Base-by-base conservation (phyloP, 2,329 filamentous ascomycete species). In the Exophiala xenobiotica region DNA sequence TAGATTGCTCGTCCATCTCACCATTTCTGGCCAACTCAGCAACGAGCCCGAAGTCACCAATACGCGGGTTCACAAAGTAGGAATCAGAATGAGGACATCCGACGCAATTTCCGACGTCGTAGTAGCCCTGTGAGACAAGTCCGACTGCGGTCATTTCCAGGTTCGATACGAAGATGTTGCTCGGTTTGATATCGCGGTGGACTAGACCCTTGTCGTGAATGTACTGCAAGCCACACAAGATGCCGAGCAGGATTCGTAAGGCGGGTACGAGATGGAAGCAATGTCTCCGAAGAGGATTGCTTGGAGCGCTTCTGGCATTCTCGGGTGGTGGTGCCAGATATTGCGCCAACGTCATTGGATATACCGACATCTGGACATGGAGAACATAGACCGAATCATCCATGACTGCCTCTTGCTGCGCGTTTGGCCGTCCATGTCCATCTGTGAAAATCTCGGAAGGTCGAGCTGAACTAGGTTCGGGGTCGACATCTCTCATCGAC, bases 1-100 rank as follows among this genome's bases (percentile, higher is more conserved):
- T 41, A 4, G 20, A 26, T 14, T 18, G 19, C 3, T 22, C 14
- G 14, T 37, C 46, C 39, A 35, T 16, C 24, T 39, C 24, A 12
- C 29, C 40, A 12, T 52, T 42, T 24, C 42, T 42, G n/a, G 55
- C 64, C 68, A 31, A 74, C 47, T 79, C 77, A 7, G 80, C 78
- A 3, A 83, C 82, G 3, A 86, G 75, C 2, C 84, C 84, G 61
- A 87, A 87, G 61, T 87, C 84, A 1, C 83, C 84, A 46, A 87
- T 86, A 3, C 81, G 76, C 8, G 84, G 80, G 31, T 76, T 78
- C 24, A 81, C 68, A 52, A 77, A 78, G 11, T 74, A 60, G 18
- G 59, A 50, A 3, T 62, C 59, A 2, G 56, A 55, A 4, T 53
- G 51, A 2, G 61, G 52, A 41, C 62, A 60, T 23, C 42, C 41